Conservation (phyloP, 1,139 yeast genomes). For the Hemisphaericaspora xylanilytica region DNA sequence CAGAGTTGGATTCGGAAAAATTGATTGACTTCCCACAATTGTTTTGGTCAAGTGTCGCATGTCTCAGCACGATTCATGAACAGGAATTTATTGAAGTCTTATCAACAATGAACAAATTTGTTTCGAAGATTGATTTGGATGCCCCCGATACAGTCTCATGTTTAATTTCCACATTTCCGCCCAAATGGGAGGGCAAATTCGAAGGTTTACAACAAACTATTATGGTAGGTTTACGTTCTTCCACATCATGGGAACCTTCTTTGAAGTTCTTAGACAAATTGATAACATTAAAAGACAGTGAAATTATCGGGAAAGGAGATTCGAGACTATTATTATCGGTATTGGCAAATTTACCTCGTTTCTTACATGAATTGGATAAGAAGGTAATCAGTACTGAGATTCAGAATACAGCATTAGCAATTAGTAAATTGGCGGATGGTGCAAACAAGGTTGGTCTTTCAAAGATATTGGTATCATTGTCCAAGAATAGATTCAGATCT, state of each 20-base stretch:
- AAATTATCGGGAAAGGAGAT: slow-evolving; percentile 72
- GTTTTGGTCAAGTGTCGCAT: slow-evolving; percentile 95
- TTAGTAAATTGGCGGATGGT: slow-evolving; percentile 60
- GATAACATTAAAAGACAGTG: slow-evolving; percentile 65
- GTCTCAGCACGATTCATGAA: slow-evolving; percentile 86
- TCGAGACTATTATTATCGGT: slow-evolving; percentile 69
- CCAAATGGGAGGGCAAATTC: slow-evolving; percentile 93
- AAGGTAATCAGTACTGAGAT: slow-evolving; percentile 52
- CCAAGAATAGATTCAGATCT: slow-evolving; percentile 77
- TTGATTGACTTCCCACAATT: slow-evolving; percentile 87
- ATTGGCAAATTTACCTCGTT: slow-evolving; percentile 79
- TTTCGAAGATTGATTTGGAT: slow-evolving; percentile 82
- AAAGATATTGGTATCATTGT: slow-evolving; percentile 71
- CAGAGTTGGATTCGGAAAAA: slow-evolving; percentile 75
- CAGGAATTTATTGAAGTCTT: slow-evolving; percentile 88
- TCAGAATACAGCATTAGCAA: slow-evolving; percentile 54
- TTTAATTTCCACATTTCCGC: slow-evolving; percentile 82
- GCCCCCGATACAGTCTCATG: slow-evolving; percentile 84
- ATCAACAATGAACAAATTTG: slow-evolving; percentile 75
- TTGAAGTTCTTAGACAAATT: slow-evolving; percentile 71
- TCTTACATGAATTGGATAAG: slow-evolving; percentile 71
- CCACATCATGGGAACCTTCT: slow-evolving; percentile 77
- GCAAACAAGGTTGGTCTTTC: slow-evolving; percentile 61
- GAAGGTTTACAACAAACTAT: slow-evolving; percentile 83
- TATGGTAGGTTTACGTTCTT: slow-evolving; percentile 78